Evolutionary conservation across 2,329 filamentous ascomycete species (phyloP), one percentile per base, ranked within the genome.

Genomic region (Stagonosporopsis tanaceti): DNA sequence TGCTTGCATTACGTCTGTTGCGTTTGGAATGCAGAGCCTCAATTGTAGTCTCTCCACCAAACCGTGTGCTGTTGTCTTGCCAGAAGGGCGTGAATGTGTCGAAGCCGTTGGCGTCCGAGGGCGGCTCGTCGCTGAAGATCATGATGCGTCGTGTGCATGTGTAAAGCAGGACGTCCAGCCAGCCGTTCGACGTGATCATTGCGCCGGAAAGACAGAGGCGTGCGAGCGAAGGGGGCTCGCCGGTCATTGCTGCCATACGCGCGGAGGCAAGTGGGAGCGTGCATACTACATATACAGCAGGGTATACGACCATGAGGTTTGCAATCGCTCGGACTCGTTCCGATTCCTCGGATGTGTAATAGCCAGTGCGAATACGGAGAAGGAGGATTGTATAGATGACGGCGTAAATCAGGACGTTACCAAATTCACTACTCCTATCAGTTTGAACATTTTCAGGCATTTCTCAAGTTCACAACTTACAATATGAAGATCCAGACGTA

Each of bases 261-360:
- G 87, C 86, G 0, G 85, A 80, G 4, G 87, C 87, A 0, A 91
- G 79, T 0, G 89, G 89, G 0, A 87, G 80, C 0, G 88, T 91
- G 68, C 88, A 89, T n/a, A 89, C 65, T 6, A 89, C 81, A 70
- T 91, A 91, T 61, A 90, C 87, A 62, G 88, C 68, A 0, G 89
- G 89, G 59, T 91, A 91, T 7, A 89, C 79, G 28, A 89, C 77
- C 83, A 85, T 85, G 60, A 90, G 86, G 8, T 85, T 78, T 6
- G 81, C 76, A 40, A 82, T 79, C 25, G 74, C 66, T 41, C 72
- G 69, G 20, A 77, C 77, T 27, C 75, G 73, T 28, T 70, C 63
- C 25, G 73, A 73, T 46, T 75, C 69, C 7, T 61, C 63, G 3
- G 64, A 50, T 6, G 66, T 74, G 51, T 75, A 78, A 63, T 78